Evolutionary conservation across 192 early-diverging fungal species (phyloP), one percentile per base, ranked within the genome.

Genomic region (Backusella australiensis): DNA sequence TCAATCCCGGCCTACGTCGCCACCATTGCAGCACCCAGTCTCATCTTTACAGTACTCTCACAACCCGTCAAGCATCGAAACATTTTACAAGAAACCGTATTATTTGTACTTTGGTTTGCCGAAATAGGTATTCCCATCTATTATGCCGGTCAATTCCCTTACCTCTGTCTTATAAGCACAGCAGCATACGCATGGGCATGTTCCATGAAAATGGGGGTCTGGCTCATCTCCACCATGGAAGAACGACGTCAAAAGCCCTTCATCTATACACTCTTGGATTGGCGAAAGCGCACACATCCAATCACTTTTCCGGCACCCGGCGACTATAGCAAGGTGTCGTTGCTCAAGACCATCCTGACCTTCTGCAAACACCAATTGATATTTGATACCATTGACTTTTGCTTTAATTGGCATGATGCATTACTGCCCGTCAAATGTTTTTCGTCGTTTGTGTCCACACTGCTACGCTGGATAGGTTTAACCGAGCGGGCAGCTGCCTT

Each of bases 161-260:
- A 68, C n/a, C 26, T 75, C 4, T 42, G 32, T 38, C 23, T 35
- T n/a, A 68, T 75, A 32, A 42, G 14, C 15, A 34, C 56, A 1
- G 21, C 74, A 32, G 74, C 67, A 0, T 68, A 38, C 6, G 23
- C 41, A 19, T 75, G 74, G 74, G 74, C 74, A 34, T 68, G 23
- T 11, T 56, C 53, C 3, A 68, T 75, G 67, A 75, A 75, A 26
- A 75, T 75, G 74, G 66, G 41, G 3, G 74, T 75, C 21, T 75
- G 74, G 74, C 29, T 75, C 17, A 68, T 75, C 23, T 68, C 41
- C 3, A 42, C 35, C 4, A 75, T 53, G 42, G 74, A 69, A 15
- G 74, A 75, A 29, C n/a, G 74, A 35, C 34, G 74, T 7, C 63
- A 49, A 75, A 29, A 19, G 19, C 35, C 42, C 6, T 75, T 75